A percentile compares a stretch with the other conserved stretches of the same genome.
These are phyloP conservation scores for Clavispora santaluciae DNA, from an alignment of 805 yeast species.

Conservation along the genomic window DNA sequence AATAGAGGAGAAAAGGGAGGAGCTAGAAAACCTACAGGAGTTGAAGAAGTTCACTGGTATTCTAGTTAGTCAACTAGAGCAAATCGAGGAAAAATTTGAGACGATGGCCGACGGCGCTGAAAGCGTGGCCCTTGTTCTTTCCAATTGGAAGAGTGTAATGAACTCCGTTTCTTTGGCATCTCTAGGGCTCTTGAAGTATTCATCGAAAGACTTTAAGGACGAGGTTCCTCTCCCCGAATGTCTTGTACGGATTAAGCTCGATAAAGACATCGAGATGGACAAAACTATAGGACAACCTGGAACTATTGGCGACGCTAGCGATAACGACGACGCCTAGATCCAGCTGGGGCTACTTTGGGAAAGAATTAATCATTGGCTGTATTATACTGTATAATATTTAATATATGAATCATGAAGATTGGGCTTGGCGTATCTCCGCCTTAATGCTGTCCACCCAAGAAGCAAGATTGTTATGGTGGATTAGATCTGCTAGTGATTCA, in stretches of 20 bases:
- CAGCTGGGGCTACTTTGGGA: neutral
- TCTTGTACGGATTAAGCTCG: conserved; percentile 53
- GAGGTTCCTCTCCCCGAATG: conserved; percentile 58
- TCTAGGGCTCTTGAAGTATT: conserved; percentile 42
- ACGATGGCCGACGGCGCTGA: conserved; percentile 54
- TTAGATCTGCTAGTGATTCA: conserved; percentile 13
- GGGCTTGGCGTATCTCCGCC: conserved; percentile 4
- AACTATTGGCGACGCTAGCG: neutral
- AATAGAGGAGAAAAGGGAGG: conserved; percentile 45
- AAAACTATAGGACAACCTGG: neutral
- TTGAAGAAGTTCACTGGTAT: conserved; percentile 43
- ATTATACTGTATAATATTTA: neutral
- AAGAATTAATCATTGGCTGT: neutral
- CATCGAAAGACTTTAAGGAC: conserved; percentile 38
- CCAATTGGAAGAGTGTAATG: conserved; percentile 62
- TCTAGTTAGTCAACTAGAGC: conserved; percentile 44
- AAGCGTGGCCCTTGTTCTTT: conserved; percentile 52
- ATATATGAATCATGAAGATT: conserved; percentile 3
- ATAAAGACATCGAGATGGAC: conserved; percentile 30
- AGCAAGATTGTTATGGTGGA: conserved; percentile 14
- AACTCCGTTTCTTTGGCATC: conserved; percentile 60
- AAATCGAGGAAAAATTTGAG: conserved; percentile 44
- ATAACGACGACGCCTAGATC: neutral
- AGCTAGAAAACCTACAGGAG: conserved; percentile 46
- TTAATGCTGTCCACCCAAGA: conserved; percentile 21